phyloP scores from a whole-genome alignment of 2,329 filamentous ascomycete species.

The Beauveria sp. region DNA sequence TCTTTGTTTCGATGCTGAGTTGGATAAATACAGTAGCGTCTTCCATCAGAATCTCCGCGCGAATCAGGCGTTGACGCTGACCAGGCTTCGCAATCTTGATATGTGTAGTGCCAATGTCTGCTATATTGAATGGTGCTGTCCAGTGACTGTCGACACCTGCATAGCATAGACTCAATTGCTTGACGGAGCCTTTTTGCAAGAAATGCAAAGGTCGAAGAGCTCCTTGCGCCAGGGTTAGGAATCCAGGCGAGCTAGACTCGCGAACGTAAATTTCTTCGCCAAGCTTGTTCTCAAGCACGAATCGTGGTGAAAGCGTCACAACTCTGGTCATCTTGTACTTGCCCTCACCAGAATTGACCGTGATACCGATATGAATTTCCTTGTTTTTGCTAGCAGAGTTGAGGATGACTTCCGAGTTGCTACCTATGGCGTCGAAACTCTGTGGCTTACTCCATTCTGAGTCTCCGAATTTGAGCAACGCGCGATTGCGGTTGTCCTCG shows the following conservation, averaged over 20 bases:
- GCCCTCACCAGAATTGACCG: conserved; percentile 81
- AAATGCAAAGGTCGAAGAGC: conserved; percentile 83
- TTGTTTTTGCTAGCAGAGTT: conserved; percentile 61
- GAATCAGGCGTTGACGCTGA: conserved; percentile 79
- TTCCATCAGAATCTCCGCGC: conserved; percentile 86
- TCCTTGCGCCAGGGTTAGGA: conserved; percentile 69
- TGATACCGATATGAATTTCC: conserved; percentile 88
- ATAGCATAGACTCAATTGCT: conserved; percentile 89
- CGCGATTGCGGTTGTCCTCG: conserved; percentile 86
- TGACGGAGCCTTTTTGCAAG: conserved; percentile 71
- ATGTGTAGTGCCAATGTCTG: conserved; percentile 84
- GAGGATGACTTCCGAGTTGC: conserved; percentile 79
- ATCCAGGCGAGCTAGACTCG: conserved; percentile 83
- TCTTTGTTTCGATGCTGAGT: conserved; percentile 81
- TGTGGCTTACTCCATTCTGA: conserved; percentile 96
- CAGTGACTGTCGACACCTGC: conserved; percentile 93
- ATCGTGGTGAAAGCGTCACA: conserved; percentile 84
- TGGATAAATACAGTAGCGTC: conserved; percentile 89
- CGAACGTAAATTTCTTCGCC: conserved; percentile 82
- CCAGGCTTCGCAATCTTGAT: conserved; percentile 89
- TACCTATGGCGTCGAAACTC: conserved; percentile 96
- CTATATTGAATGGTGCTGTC: conserved; percentile 97
- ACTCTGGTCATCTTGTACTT: conserved; percentile 98
- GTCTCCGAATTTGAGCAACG: conserved; percentile 77
- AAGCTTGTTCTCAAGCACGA: conserved; percentile 88